Evolutionary conservation across 768 basidiomycete species (phyloP), one percentile per base, ranked within the genome.

Genomic region (Tylopilus balloui): DNA sequence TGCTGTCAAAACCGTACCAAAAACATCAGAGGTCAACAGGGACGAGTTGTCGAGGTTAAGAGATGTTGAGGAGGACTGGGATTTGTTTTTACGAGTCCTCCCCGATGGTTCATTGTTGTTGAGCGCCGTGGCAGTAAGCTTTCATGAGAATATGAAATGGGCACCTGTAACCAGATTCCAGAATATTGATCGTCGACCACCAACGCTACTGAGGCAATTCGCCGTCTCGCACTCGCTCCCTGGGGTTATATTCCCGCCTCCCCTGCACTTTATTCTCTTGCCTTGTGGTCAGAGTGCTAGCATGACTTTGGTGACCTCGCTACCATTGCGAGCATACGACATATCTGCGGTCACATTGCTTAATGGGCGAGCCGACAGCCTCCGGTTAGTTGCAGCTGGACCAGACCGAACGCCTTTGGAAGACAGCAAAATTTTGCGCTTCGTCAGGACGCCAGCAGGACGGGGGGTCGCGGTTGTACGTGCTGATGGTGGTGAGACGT

Each of bases 181-280:
- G 92, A 92, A 95, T 67, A 81, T 96, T 55, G 92, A 95, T 61
- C 77, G 87, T 14, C 79, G 85, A 56, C 93, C 93, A 7, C 93
- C 93, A 9, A 91, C 88, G 3, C 73, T 92, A 3, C 72, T 92
- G 24, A 80, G 78, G 59, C 83, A 86, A 51, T 87, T 89, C 65
- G 82, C 79, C 3, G 68, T 92, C 17, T 80, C 88, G 38, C 83
- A 87, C 49, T 78, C 80, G 1, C 72, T 71, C 14, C 75, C 83
- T 14, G 69, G 69, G 11, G 62, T 75, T 14, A 69, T 86, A 35
- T 71, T 75, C 43, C 62, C 60, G 13, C 69, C 70, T 40, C 84
- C 83, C 24, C 63, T 64, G 13, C 72, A 79, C 57, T 70, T 86
- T 12, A 76, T 77, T 54, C 51, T 83, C 42, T 65, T 86, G 34